These are phyloP conservation scores for Podospora australis DNA, from an alignment of 495 filamentous ascomycete species.

Conservation along the genomic window DNA sequence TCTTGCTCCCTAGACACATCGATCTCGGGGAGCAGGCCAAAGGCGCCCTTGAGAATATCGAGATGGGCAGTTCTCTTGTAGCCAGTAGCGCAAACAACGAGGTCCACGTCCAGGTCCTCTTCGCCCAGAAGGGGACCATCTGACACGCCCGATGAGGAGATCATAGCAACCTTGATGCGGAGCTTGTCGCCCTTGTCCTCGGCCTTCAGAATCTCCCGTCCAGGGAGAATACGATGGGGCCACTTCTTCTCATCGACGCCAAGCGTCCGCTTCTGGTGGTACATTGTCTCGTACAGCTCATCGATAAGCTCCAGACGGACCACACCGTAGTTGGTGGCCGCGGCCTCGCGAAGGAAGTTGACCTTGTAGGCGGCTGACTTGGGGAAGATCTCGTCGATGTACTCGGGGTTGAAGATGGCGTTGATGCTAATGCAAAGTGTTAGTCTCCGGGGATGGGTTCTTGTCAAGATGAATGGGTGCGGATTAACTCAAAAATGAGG, in stretches of 20 bases:
- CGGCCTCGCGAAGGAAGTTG: conserved; percentile 56
- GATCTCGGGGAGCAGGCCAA: conserved; percentile 53
- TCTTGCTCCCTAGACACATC: background rate
- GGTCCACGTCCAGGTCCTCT: conserved; percentile 65
- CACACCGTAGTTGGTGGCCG: conserved; percentile 87
- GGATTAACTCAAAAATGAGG: background rate
- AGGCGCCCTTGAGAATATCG: conserved; percentile 60
- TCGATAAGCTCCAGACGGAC: conserved; percentile 84
- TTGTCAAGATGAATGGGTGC: background rate
- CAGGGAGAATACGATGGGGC: conserved; percentile 71
- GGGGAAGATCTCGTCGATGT: conserved; percentile 66
- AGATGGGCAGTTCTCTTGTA: conserved; percentile 77
- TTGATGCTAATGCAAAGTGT: conserved; percentile 61
- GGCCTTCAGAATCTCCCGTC: conserved; percentile 54
- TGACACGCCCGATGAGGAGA: conserved; percentile 23
- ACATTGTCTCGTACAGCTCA: conserved; percentile 75
- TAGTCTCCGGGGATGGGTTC: too few species aligned
- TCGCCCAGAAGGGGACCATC: conserved; percentile 32
- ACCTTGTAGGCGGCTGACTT: conserved; percentile 55
- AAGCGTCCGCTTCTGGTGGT: conserved; percentile 66
- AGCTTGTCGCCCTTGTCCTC: conserved; percentile 40
- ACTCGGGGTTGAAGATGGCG: conserved; percentile 86
- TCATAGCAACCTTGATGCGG: conserved; percentile 36
- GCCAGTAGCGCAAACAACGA: conserved; percentile 80
- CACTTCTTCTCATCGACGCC: conserved; percentile 64